phyloP scores from a whole-genome alignment of 257 asterid species.

The Solanum appendiculatum region DNA sequence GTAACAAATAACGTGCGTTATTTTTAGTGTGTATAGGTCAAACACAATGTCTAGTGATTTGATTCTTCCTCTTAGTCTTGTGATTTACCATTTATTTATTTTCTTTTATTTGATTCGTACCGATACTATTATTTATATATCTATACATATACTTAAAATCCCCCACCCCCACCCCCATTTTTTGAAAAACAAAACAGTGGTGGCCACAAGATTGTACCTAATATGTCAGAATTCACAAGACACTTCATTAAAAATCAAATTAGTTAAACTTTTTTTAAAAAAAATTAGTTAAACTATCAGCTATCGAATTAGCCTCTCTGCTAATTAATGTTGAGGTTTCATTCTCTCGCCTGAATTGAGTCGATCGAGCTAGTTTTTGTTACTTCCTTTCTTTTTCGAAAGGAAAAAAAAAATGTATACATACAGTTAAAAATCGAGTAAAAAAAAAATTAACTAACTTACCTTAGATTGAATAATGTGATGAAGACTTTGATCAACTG shows the following conservation, averaged over 20 bases:
- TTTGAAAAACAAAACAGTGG: not conserved
- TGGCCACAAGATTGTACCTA: not conserved
- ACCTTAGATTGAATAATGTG: constrained; percentile 13
- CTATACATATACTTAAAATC: too few species aligned
- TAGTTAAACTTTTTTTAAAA: too few species aligned
- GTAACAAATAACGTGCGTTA: not conserved
- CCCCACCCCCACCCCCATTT: not conserved
- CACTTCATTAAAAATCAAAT: not conserved
- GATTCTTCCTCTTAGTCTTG: not conserved
- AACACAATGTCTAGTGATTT: not conserved
- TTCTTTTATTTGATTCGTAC: not conserved
- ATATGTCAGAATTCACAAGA: not conserved
- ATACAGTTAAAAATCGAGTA: not conserved
- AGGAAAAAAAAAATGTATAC: not conserved
- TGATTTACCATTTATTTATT: not conserved
- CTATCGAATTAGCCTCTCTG: too few species aligned
- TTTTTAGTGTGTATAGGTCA: not conserved
- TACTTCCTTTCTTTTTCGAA: not conserved
- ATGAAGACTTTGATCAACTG: not conserved
- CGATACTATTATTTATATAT: too few species aligned
- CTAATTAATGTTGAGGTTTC: not conserved
- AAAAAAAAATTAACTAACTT: not conserved
- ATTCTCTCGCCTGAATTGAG: not conserved
- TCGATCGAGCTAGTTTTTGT: not conserved
- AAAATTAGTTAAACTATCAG: too few species aligned